Evolutionary conservation across 345 rosid genomes (phyloP).

Genomic region (Boechera stricta): DNA sequence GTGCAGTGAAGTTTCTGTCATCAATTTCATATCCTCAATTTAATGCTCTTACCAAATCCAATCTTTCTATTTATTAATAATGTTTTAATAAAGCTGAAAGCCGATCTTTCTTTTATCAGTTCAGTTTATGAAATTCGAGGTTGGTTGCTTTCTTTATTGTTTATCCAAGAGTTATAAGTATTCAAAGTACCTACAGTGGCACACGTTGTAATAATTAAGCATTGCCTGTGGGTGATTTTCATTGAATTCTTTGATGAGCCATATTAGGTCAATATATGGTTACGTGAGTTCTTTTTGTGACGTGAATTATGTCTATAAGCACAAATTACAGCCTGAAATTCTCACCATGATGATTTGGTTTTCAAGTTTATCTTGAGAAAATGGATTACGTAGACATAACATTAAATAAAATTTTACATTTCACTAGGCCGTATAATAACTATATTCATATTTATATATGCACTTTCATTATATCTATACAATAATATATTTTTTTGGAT

Average conservation of each 20-base stretch:
- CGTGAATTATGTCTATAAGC: neutral
- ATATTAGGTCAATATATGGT: neutral
- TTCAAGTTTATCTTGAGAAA: neutral
- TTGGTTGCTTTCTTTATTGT: constrained; percentile 26
- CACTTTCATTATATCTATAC: too few relatives aligned
- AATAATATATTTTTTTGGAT: too few relatives aligned
- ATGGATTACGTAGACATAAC: neutral
- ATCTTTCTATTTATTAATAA: constrained; percentile 26
- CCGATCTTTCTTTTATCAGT: constrained; percentile 26
- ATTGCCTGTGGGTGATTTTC: constrained; percentile 5
- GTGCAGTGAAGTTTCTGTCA: constrained; percentile 37
- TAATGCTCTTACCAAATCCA: constrained; percentile 39
- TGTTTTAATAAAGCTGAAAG: neutral
- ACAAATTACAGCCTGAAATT: neutral
- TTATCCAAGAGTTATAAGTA: neutral
- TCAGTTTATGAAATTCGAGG: constrained; percentile 32
- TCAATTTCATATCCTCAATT: constrained; percentile 35
- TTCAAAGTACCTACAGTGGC: constrained; percentile 6
- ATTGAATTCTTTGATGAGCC: neutral
- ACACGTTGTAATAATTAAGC: constrained; percentile 18
- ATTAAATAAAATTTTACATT: neutral
- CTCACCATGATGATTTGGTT: neutral
- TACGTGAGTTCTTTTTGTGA: neutral
- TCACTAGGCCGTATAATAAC: neutral
- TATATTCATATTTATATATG: neutral